Evolutionary conservation across 495 filamentous ascomycete genomes (phyloP), one percentile per base, ranked within the genome.

Genomic region (Tuber melanosporum): DNA sequence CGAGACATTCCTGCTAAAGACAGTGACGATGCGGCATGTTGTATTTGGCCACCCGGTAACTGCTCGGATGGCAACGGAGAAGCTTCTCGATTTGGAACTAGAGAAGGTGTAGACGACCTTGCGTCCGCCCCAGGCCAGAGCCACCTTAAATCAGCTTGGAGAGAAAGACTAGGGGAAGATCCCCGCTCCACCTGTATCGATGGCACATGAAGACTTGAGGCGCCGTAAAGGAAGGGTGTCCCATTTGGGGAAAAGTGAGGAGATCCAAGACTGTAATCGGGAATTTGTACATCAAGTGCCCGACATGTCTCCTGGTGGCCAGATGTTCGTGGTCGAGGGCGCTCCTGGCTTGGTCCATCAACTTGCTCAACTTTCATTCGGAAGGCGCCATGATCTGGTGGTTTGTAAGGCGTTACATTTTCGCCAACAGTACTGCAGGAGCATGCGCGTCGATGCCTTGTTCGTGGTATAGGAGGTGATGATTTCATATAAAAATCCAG

Each of bases 241-340:
- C 94, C 93, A 76, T 89, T 88, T 32, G 89, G 85, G 78, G 91
- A 95, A 84, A 97, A 97, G 70, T 90, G 90, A 15, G 94, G 92
- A 5, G 92, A 91, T 6, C 93, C 94, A 74, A 98, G 87, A 74
- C 91, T 90, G 86, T 96, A 96, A 77, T 93, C 91, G 62, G 95
- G 94, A 75, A 98, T 96, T 12, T 92, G 89, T 49, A 95, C 88
- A 78, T 97, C 90, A 71, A 97, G 84, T 57, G 91, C 85, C 26
- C 90, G 90, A 57, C 87, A 84, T 41, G 81, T 84, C 77, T 85
- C 81, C 77, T 71, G 79, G 43, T 90, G 88, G 79, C 92, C 90
- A n/a, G 89, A 86, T 22, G 92, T 91, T 81, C 89, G 92, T 14
- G 93, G 89, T 44, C 87, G 84, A 69, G 80, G 77, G 39, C 71